Percentiles rank a stretch among this genome's conserved stretches.
phyloP scores from a whole-genome alignment of 805 yeast genomes.

The Yarrowia porcina region DNA sequence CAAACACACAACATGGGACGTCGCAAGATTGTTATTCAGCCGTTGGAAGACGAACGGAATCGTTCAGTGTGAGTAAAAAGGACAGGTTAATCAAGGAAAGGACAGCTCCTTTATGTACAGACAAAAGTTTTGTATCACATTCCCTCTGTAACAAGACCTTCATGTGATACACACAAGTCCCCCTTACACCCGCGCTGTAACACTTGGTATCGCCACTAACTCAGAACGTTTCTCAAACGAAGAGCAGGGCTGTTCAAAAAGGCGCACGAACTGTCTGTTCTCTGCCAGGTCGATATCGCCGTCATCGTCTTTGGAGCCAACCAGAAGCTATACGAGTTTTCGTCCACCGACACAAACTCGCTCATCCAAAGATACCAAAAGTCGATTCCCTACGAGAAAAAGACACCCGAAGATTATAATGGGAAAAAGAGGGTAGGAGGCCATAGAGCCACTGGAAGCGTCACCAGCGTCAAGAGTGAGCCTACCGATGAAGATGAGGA shows the following conservation, averaged over 20 bases:
- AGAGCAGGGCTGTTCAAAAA: slow-evolving; percentile 86
- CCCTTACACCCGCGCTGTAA: background rate
- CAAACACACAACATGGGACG: slow-evolving; percentile 70
- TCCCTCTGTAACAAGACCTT: too few relatives aligned
- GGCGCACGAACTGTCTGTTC: slow-evolving; percentile 80
- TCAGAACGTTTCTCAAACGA: slow-evolving; percentile 78
- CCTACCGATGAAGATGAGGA: slow-evolving; percentile 24
- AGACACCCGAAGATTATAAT: slow-evolving; percentile 20
- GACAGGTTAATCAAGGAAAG: too few relatives aligned
- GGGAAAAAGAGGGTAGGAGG: background rate
- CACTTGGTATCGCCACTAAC: slow-evolving; percentile 30
- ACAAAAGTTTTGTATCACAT: too few relatives aligned
- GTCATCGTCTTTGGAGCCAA: slow-evolving; percentile 83
- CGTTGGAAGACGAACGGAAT: slow-evolving; percentile 85
- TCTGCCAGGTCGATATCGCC: slow-evolving; percentile 91
- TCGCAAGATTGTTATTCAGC: slow-evolving; percentile 91
- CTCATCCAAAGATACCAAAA: slow-evolving; percentile 35
- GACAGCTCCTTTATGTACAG: too few relatives aligned
- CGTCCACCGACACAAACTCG: slow-evolving; percentile 62
- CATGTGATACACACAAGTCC: too few relatives aligned
- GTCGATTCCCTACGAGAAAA: slow-evolving; percentile 22
- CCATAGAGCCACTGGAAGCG: slow-evolving; percentile 10
- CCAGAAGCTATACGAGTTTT: slow-evolving; percentile 73
- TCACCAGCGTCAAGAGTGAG: slow-evolving; percentile 25
- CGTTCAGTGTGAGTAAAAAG: slow-evolving; percentile 43